These are phyloP conservation scores for Saccharomycopsis oosterbeekiorum DNA, from an alignment of 805 yeast species.

Conservation along the genomic window DNA sequence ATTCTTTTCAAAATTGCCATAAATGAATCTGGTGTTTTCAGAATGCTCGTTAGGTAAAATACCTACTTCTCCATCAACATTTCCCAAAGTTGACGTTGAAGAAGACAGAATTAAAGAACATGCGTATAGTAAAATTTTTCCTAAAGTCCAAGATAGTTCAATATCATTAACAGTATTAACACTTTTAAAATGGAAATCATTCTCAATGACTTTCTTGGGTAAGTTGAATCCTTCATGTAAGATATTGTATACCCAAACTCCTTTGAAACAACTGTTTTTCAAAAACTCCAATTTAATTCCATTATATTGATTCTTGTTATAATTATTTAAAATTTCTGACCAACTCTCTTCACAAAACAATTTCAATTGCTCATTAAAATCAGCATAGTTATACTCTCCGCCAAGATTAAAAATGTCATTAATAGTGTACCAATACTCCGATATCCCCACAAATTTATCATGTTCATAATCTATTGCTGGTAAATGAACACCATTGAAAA, in stretches of 20 bases:
- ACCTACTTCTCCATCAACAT: not conserved
- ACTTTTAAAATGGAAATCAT: conserved; percentile 61
- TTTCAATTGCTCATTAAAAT: conserved; percentile 55
- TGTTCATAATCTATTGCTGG: conserved; percentile 72
- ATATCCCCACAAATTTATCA: conserved; percentile 84
- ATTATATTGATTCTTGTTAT: conserved; percentile 46
- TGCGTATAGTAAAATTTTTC: conserved; percentile 76
- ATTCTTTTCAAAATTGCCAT: not conserved
- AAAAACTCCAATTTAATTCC: conserved; percentile 47
- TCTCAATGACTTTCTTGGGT: conserved; percentile 47
- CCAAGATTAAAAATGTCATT: conserved; percentile 84
- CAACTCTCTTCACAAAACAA: conserved; percentile 73
- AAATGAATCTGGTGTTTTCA: not conserved
- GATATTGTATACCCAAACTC: conserved; percentile 85
- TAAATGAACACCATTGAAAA: conserved; percentile 92
- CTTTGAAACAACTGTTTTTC: conserved; percentile 81
- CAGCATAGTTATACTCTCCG: conserved; percentile 73
- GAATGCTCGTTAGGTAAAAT: not conserved
- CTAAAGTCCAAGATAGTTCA: conserved; percentile 93
- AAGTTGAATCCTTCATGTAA: conserved; percentile 88
- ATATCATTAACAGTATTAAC: conserved; percentile 72
- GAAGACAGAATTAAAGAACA: conserved; percentile 44
- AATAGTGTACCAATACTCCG: conserved; percentile 97
- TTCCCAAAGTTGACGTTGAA: not conserved
- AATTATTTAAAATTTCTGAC: conserved; percentile 42